Percentiles rank a stretch among this genome's conserved stretches.
phyloP scores from a whole-genome alignment of 352 stramenopile genomes.

The Bremia lactucae region DNA sequence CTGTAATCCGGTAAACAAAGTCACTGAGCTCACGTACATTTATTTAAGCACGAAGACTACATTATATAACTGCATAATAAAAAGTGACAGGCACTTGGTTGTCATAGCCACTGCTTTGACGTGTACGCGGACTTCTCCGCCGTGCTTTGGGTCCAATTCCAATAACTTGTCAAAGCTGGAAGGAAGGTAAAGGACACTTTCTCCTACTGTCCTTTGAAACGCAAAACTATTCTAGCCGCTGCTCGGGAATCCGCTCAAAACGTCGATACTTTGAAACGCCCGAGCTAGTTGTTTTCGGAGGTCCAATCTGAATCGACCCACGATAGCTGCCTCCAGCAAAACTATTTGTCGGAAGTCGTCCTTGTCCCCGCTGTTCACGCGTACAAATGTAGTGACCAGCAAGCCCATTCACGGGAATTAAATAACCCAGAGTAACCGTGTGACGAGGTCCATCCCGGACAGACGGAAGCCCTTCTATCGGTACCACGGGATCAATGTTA shows the following conservation, averaged over 20 bases:
- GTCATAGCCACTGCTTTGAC: background rate
- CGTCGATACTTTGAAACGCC: slow-evolving; percentile 27
- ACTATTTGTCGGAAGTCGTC: slow-evolving; percentile 48
- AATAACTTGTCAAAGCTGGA: slow-evolving; percentile 9
- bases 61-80: no score
- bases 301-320: slow-evolving; percentile 57
- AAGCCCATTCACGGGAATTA: slow-evolving; percentile 51
- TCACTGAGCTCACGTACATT: slow-evolving; percentile 23
- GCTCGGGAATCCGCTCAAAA: slow-evolving; percentile 54
- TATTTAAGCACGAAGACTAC: slow-evolving; percentile 9
- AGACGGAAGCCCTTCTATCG: slow-evolving; percentile 42
- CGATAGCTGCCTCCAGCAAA: slow-evolving; percentile 70
- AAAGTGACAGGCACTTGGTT: background rate
- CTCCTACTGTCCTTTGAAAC: slow-evolving; percentile 11
- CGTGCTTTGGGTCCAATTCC: slow-evolving; percentile 19
- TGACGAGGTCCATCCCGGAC: slow-evolving; percentile 40
- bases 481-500: slow-evolving; percentile 68
- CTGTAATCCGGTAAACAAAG: no score
- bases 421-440: slow-evolving; percentile 64
- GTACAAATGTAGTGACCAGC: slow-evolving; percentile 80
- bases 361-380: slow-evolving; percentile 31
- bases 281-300: slow-evolving; percentile 46
- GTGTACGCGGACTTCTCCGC: slow-evolving; percentile 30
- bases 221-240: slow-evolving; percentile 56
- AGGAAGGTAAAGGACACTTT: slow-evolving; percentile 13